phyloP scores from a whole-genome alignment of 768 basidiomycete genomes.

The Boletellus emodensis region DNA sequence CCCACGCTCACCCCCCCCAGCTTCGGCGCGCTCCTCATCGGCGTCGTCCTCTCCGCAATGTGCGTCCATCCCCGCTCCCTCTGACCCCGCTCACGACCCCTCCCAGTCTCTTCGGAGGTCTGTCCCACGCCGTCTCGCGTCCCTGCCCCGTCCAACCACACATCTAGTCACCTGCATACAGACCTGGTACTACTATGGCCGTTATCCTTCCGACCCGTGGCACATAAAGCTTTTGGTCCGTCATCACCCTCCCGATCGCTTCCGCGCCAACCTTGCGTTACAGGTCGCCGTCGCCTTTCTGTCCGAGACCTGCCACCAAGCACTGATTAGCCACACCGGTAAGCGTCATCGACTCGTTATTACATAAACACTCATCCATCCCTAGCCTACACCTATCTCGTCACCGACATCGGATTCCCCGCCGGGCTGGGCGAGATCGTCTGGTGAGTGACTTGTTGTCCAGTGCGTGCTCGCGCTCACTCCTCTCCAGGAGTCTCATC shows the following conservation, averaged over 20 bases:
- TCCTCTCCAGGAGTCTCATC: conserved; percentile 22
- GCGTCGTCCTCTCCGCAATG: conserved; percentile 51
- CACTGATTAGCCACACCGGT: conserved; percentile 54
- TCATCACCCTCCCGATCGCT: neutral
- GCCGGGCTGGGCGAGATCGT: conserved; percentile 35
- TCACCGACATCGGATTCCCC: conserved; percentile 37
- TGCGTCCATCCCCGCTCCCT: conserved; percentile 30
- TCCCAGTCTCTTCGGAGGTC: conserved; percentile 52
- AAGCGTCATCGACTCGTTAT: neutral
- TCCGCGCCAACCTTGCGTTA: neutral
- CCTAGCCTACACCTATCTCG: conserved; percentile 47
- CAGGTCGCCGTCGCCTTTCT: conserved; percentile 51
- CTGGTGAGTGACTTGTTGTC: conserved; percentile 34
- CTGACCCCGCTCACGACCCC: neutral
- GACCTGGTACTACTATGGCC: conserved; percentile 52
- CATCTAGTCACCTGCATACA: conserved; percentile 52
- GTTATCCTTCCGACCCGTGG: conserved; percentile 50
- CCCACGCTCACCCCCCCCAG: conserved; percentile 25
- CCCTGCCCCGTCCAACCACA: conserved; percentile 4
- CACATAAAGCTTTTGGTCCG: conserved; percentile 46
- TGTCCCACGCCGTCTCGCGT: conserved; percentile 1
- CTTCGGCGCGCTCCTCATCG: conserved; percentile 52
- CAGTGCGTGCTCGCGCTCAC: conserved; percentile 4
- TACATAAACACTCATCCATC: neutral
- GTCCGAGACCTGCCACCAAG: conserved; percentile 56